Percentiles rank a stretch among this genome's conserved stretches.
Conservation (phyloP, 1,284 basidiomycete genomes). For the Puccinia horiana region DNA sequence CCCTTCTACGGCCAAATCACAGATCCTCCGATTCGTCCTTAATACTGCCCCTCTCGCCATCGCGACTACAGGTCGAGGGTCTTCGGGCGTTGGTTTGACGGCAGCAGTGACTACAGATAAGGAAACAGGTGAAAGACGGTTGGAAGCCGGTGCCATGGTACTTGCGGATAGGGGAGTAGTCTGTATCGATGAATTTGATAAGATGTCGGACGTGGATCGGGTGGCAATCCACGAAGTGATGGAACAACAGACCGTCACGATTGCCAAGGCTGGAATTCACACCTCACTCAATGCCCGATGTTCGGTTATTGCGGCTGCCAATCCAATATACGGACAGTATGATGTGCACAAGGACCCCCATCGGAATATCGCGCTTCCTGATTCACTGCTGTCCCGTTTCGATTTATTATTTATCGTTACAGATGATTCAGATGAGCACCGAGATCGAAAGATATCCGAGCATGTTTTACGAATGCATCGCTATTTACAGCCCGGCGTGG, state of each 20-base stretch:
- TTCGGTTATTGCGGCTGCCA: constrained; percentile 96
- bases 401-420: constrained; percentile 97
- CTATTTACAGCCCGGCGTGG: constrained; percentile 91
- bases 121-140: constrained; percentile 87
- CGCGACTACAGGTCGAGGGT: constrained; percentile 94
- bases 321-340: constrained; percentile 99
- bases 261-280: constrained; percentile 98
- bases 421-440: constrained; percentile 92
- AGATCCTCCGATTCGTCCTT: constrained; percentile 92
- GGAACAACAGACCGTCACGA: constrained; percentile 96
- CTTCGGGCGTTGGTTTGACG: constrained; percentile 96
- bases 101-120: constrained; percentile 99
- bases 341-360: constrained; percentile 99
- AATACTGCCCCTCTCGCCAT: constrained; percentile 96
- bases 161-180: constrained; percentile 98
- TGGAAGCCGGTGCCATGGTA: constrained; percentile 99
- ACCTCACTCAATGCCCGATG: constrained; percentile 97
- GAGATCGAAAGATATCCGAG: constrained; percentile 92
- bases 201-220: constrained; percentile 98
- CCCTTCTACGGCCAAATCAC: constrained; percentile 95
- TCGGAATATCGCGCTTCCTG: constrained; percentile 96
- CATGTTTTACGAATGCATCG: constrained; percentile 97
- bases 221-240: constrained; percentile 99
- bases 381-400: constrained; percentile 97
- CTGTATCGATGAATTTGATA: constrained; percentile 99